These are phyloP conservation scores for Chimonanthus praecox DNA, from an alignment of 164 flowering plant species.

Conservation along the genomic window DNA sequence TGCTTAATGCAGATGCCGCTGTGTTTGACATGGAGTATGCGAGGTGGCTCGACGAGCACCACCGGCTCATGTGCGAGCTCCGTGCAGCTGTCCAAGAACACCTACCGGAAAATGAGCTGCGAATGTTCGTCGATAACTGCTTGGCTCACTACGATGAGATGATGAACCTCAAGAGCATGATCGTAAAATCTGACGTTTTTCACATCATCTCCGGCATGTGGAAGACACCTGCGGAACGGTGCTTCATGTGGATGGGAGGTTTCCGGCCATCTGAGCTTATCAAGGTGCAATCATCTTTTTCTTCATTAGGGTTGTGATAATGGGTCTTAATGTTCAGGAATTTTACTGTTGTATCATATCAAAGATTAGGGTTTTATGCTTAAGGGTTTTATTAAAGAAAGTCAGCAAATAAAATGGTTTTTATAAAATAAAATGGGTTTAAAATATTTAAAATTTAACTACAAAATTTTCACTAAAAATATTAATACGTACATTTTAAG, in stretches of 20 bases:
- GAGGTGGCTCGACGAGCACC: slow-evolving; percentile 96
- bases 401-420: too few species aligned
- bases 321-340: too few species aligned
- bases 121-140: slow-evolving; percentile 69
- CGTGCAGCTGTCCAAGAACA: slow-evolving; percentile 89
- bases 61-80: slow-evolving; percentile 83
- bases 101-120: slow-evolving; percentile 75
- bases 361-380: too few species aligned
- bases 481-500: too few species aligned
- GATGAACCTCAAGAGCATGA: slow-evolving; percentile 62
- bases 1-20: slow-evolving; percentile 49
- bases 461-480: too few species aligned
- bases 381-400: too few species aligned
- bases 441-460: too few species aligned
- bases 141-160: slow-evolving; percentile 73
- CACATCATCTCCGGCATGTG: slow-evolving; percentile 92
- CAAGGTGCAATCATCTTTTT: slow-evolving; percentile 43
- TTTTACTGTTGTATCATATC: too few species aligned
- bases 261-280: slow-evolving; percentile 96
- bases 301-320: too few species aligned
- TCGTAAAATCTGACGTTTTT: slow-evolving; percentile 76
- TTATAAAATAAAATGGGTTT: too few species aligned
- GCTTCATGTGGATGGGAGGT: slow-evolving; percentile 98
- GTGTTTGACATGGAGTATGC: slow-evolving; percentile 90
- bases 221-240: slow-evolving; percentile 97